phyloP scores from a whole-genome alignment of 441 rosid species.

The Euphorbia corollata region DNA sequence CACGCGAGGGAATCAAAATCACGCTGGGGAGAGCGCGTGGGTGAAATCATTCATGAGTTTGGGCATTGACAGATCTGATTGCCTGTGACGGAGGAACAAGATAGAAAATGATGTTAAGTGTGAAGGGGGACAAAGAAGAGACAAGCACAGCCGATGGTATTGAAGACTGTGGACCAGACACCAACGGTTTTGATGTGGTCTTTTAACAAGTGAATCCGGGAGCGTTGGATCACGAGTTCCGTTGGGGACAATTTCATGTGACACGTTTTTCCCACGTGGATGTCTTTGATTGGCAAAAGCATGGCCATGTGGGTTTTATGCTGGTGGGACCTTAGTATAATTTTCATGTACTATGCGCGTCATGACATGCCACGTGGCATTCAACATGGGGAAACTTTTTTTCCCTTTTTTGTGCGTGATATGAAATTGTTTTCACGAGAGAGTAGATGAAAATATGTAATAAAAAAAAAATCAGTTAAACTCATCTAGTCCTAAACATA shows the following conservation, averaged over 20 bases:
- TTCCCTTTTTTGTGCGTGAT: too few relatives aligned
- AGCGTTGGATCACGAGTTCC: conserved; percentile 29
- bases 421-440: too few relatives aligned
- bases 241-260: conserved; percentile 28
- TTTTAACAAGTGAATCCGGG: conserved; percentile 13
- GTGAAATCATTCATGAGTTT: background rate
- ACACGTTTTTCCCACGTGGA: conserved; percentile 24
- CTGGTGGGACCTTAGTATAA: conserved; percentile 17
- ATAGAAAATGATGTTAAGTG: conserved; percentile 23
- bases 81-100: conserved; percentile 36
- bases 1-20: background rate
- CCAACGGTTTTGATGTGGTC: conserved; percentile 29
- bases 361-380: conserved; percentile 24
- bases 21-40: conserved; percentile 22
- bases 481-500: too few relatives aligned
- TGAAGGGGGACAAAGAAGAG: conserved; percentile 41
- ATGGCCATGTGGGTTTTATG: conserved; percentile 29
- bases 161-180: conserved; percentile 30
- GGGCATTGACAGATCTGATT: conserved; percentile 32
- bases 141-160: conserved; percentile 35
- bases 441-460: too few relatives aligned
- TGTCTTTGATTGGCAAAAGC: conserved; percentile 24
- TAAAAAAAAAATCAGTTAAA: too few relatives aligned
- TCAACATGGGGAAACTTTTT: background rate
- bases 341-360: background rate